Conservation (phyloP, 2,329 filamentous ascomycete species). For the Didymella sp. region DNA sequence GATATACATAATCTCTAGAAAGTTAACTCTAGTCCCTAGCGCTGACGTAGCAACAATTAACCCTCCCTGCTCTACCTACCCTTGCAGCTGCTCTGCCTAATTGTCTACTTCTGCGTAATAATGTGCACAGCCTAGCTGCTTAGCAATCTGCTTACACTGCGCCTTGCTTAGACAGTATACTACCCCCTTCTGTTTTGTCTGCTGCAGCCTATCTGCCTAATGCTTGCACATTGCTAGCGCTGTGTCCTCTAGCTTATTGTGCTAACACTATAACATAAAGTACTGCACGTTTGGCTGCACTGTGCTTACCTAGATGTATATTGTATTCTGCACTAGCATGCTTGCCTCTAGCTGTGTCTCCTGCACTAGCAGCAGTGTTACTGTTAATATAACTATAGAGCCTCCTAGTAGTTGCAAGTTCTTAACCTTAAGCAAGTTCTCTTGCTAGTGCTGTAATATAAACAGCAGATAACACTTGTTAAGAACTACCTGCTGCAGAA, state of each 20-base stretch:
- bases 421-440: background rate
- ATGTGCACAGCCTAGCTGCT: conserved; percentile 16
- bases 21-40: conserved; percentile 29
- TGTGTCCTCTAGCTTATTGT: background rate
- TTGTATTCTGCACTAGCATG: conserved; percentile 16
- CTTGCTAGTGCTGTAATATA: background rate
- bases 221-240: background rate
- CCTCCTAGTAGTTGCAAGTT: background rate
- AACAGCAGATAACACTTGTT: background rate
- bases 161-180: conserved; percentile 24
- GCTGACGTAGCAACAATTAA: conserved; percentile 34
- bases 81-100: conserved; percentile 15
- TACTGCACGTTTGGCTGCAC: too few relatives aligned
- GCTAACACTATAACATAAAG: conserved; percentile 18
- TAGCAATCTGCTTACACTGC: conserved; percentile 17
- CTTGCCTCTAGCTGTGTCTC: conserved; percentile 20
- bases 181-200: conserved; percentile 18
- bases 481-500: background rate
- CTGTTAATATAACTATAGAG: conserved; percentile 22
- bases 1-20: conserved; percentile 22
- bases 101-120: conserved; percentile 21
- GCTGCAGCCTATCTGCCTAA: conserved; percentile 2
- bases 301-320: conserved; percentile 23
- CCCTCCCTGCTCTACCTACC: conserved; percentile 14
- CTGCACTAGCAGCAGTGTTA: conserved; percentile 17